Percentiles rank a stretch among this genome's conserved stretches.
phyloP scores from a whole-genome alignment of 495 filamentous ascomycete genomes.

The Thermothielavioides terrestris region DNA sequence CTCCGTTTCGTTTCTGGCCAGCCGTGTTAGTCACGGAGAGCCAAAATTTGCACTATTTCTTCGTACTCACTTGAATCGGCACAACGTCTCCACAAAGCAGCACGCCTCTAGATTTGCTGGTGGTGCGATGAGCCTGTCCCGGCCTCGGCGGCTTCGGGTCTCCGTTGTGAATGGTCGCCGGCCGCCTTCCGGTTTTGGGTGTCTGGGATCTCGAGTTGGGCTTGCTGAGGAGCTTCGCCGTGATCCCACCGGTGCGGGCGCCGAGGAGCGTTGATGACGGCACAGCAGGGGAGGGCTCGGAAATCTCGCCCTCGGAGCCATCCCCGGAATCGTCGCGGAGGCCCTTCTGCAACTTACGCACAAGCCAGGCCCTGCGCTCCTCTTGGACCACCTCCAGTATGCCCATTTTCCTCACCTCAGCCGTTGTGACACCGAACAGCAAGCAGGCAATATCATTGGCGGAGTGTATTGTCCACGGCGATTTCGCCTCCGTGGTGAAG shows the following conservation, averaged over 20 bases:
- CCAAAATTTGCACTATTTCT: background rate
- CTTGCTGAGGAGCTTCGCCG: constrained; percentile 78
- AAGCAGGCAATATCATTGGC: constrained; percentile 97
- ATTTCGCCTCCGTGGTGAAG: constrained; percentile 79
- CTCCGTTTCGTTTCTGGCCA: constrained; percentile 82
- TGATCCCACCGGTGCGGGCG: constrained; percentile 64
- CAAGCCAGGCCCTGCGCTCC: constrained; percentile 83
- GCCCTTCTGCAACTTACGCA: constrained; percentile 63
- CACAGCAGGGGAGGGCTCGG: constrained; percentile 38
- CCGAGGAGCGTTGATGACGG: constrained; percentile 46
- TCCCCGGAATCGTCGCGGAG: constrained; percentile 33
- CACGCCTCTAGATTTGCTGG: constrained; percentile 77
- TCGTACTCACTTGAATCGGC: constrained; percentile 50
- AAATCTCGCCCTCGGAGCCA: constrained; percentile 35
- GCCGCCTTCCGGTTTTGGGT: constrained; percentile 41
- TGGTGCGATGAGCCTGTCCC: constrained; percentile 45
- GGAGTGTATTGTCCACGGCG: constrained; percentile 90
- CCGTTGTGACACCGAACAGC: constrained; percentile 89
- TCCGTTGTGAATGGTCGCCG: constrained; percentile 68
- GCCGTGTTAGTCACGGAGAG: constrained; percentile 3
- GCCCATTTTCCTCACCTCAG: constrained; percentile 87
- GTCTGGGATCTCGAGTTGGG: constrained; percentile 60
- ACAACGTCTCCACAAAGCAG: constrained; percentile 94
- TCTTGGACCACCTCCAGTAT: constrained; percentile 90
- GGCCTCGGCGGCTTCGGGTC: constrained; percentile 54